phyloP scores from a whole-genome alignment of 805 yeast species.

The Phaffomyces thermotolerans region DNA sequence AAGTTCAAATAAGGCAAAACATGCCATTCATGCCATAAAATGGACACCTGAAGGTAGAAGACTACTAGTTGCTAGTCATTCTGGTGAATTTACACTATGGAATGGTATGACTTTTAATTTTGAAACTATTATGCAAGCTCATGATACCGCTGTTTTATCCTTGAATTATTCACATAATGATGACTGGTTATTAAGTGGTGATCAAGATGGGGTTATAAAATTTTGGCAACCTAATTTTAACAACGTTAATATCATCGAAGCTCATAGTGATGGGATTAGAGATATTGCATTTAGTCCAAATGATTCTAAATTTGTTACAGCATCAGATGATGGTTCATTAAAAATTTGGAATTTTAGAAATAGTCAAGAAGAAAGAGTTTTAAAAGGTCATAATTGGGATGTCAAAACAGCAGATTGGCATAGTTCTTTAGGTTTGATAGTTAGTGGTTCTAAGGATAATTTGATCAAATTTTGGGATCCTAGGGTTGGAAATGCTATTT shows the following conservation, averaged over 20 bases:
- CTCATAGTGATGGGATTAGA: conserved; percentile 75
- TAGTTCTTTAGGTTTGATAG: conserved; percentile 76
- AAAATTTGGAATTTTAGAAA: conserved; percentile 94
- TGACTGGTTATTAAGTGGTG: conserved; percentile 93
- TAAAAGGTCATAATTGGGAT: conserved; percentile 98
- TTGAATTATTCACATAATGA: conserved; percentile 81
- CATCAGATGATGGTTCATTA: conserved; percentile 84
- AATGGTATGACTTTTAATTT: conserved; percentile 91
- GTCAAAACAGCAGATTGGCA: conserved; percentile 98
- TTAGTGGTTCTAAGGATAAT: conserved; percentile 93
- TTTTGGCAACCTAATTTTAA: conserved; percentile 98
- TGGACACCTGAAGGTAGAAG: conserved; percentile 98
- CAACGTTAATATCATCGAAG: conserved; percentile 77
- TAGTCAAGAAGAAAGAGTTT: conserved; percentile 70
- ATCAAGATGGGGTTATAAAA: conserved; percentile 84
- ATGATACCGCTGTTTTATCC: conserved; percentile 80
- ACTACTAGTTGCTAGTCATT: conserved; percentile 78
- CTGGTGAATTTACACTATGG: conserved; percentile 97
- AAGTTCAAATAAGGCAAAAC: conserved; percentile 84
- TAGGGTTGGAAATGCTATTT: conserved; percentile 60
- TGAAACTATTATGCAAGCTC: conserved; percentile 98
- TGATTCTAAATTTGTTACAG: conserved; percentile 87
- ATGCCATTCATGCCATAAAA: conserved; percentile 79
- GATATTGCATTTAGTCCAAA: conserved; percentile 87
- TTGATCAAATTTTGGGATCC: conserved; percentile 96